phyloP scores from a whole-genome alignment of 352 stramenopile species.

The Phytophthora kernoviae region DNA sequence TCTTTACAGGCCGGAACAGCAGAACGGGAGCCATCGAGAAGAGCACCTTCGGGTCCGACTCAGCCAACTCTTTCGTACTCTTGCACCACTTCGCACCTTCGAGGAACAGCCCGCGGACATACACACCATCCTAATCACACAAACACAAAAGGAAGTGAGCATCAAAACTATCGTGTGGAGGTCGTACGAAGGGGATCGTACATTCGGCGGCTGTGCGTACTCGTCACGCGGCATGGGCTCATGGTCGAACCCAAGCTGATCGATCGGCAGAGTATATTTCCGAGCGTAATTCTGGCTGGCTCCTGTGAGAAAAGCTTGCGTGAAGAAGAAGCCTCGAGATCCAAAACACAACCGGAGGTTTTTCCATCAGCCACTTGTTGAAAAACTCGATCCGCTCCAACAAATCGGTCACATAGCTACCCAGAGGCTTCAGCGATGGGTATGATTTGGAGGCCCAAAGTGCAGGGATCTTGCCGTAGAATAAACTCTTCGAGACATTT shows the following conservation, averaged over 20 bases:
- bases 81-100: slow-evolving; percentile 91
- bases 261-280: slow-evolving; percentile 93
- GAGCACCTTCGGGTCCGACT: slow-evolving; percentile 90
- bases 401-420: slow-evolving; percentile 91
- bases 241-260: slow-evolving; percentile 81
- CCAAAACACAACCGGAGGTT: slow-evolving; percentile 92
- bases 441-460: slow-evolving; percentile 93
- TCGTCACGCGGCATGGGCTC: slow-evolving; percentile 81
- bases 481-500: slow-evolving; percentile 91
- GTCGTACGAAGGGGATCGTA: slow-evolving; percentile 16
- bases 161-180: background rate
- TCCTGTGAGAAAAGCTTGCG: slow-evolving; percentile 95
- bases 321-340: slow-evolving; percentile 97
- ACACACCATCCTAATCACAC: slow-evolving; percentile 76
- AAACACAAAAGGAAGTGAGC: slow-evolving; percentile 1
- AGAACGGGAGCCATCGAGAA: slow-evolving; percentile 87
- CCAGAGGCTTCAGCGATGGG: slow-evolving; percentile 93
- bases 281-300: slow-evolving; percentile 95
- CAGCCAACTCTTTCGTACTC: slow-evolving; percentile 57
- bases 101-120: slow-evolving; percentile 88
- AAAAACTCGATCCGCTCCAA: slow-evolving; percentile 92
- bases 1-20: slow-evolving; percentile 83
- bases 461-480: slow-evolving; percentile 92
- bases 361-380: slow-evolving; percentile 88
- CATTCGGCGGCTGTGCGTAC: slow-evolving; percentile 73